Evolutionary conservation across 179 eudicot genomes (phyloP), one percentile per base, ranked within the genome.

Genomic region (Drosera spatulata): DNA sequence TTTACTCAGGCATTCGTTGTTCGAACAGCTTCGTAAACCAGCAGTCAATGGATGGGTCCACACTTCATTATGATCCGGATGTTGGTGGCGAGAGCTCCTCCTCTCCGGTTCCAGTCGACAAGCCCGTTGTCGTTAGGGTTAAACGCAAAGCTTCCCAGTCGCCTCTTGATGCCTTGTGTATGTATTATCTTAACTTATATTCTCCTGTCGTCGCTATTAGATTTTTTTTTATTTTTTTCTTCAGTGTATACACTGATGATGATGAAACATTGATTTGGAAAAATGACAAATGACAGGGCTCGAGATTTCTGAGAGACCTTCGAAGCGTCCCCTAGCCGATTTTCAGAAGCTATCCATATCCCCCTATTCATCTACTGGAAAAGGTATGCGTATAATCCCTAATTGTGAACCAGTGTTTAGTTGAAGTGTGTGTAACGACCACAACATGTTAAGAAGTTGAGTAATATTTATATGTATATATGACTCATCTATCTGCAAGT

Each of bases 261-360:
- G 11, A 15, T 50, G 3, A 8, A 10, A 10, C 53, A 10, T 50
- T 15, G 53, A 50, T 51, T 13, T 3, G 4, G 4, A 12, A 4
- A n/a, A 4, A 7, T 49, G 0, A 55, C 7, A 6, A 22, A 15
- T 2, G 37, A 22, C 66, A 86, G 96, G 96, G 97, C 91, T 89
- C 63, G 95, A 89, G 75, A 84, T 89, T 61, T 76, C 71, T 52
- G 97, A 84, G 66, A 86, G 95, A 67, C 95, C 97, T 48, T 40
- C 74, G 53, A 89, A 89, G 68, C 73, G 80, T 33, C 74, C 87
- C 9, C 59, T 82, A 50, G 53, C 84, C n/a, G 91, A 89, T 73
- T 79, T 89, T 66, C 74, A 65, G 54, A 86, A 87, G 61, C 77
- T 89, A n/a, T 84, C 95, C 1, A 59, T 89, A 43, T 72, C 81